These are phyloP conservation scores for Curvularia hawaiiensis DNA, from an alignment of 2,329 filamentous ascomycete genomes.

Conservation along the genomic window DNA sequence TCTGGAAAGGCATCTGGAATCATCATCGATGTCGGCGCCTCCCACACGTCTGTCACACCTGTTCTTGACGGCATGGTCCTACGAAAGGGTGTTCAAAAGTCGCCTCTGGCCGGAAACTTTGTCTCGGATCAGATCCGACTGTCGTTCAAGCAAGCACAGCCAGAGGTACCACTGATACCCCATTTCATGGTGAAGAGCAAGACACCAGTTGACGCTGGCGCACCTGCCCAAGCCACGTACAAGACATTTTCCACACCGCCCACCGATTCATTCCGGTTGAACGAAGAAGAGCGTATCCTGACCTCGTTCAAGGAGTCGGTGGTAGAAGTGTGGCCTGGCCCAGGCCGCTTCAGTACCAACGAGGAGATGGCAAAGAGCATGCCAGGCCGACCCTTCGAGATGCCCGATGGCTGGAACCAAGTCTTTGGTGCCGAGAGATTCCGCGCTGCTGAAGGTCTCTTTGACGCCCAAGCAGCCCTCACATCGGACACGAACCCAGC, in stretches of 20 bases:
- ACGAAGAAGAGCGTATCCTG: slow-evolving; percentile 90
- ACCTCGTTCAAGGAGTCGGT: slow-evolving; percentile 98
- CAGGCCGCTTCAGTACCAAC: slow-evolving; percentile 70
- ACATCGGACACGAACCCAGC: slow-evolving; percentile 55
- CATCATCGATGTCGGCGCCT: slow-evolving; percentile 88
- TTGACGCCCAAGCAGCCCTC: slow-evolving; percentile 81
- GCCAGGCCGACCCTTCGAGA: slow-evolving; percentile 89
- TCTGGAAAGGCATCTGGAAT: slow-evolving; percentile 92
- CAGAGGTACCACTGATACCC: slow-evolving; percentile 76
- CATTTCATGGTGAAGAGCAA: slow-evolving; percentile 90
- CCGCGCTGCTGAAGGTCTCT: slow-evolving; percentile 85
- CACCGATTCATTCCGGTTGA: slow-evolving; percentile 73
- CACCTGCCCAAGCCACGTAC: slow-evolving; percentile 76
- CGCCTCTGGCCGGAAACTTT: slow-evolving; percentile 85
- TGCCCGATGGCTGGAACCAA: slow-evolving; percentile 96
- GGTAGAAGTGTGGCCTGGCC: slow-evolving; percentile 89
- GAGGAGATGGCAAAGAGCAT: slow-evolving; percentile 75
- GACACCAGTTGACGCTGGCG: slow-evolving; percentile 83
- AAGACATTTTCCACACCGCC: slow-evolving; percentile 69
- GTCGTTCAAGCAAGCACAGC: slow-evolving; percentile 72
- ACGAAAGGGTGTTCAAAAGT: slow-evolving; percentile 83
- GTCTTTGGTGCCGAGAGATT: slow-evolving; percentile 91
- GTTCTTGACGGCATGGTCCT: slow-evolving; percentile 95
- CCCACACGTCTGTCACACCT: slow-evolving; percentile 85
- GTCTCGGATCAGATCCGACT: slow-evolving; percentile 85